Conservation (phyloP, 2,329 filamentous ascomycete genomes). For the Microascus cirrosus region DNA sequence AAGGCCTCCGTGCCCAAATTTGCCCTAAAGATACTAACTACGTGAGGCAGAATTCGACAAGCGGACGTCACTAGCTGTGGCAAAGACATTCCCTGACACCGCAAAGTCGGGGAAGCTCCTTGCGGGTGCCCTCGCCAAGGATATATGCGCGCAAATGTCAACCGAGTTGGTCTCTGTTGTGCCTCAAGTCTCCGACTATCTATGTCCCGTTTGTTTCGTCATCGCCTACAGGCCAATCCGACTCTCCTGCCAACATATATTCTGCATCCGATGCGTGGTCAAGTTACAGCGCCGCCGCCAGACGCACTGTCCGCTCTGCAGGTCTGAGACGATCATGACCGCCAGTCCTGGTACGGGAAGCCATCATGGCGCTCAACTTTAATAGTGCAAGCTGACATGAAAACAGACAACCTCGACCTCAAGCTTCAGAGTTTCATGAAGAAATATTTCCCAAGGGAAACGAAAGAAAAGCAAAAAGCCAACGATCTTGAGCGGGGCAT, state of each 20-base stretch:
- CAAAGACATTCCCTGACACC: slow-evolving; percentile 47
- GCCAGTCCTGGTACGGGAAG: slow-evolving; percentile 49
- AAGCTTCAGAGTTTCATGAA: slow-evolving; percentile 59
- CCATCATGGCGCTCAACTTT: background rate
- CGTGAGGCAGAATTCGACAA: slow-evolving; percentile 65
- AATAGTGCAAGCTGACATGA: background rate
- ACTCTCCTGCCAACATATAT: slow-evolving; percentile 63
- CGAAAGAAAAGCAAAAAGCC: slow-evolving; percentile 54
- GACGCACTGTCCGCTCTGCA: slow-evolving; percentile 64
- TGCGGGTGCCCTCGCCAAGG: slow-evolving; percentile 58
- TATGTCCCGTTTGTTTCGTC: slow-evolving; percentile 68
- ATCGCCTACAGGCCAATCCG: slow-evolving; percentile 76
- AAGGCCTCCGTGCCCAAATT: background rate
- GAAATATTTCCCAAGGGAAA: slow-evolving; percentile 64
- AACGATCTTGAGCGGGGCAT: slow-evolving; percentile 68
- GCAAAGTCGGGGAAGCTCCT: slow-evolving; percentile 51
- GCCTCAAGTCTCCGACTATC: slow-evolving; percentile 75
- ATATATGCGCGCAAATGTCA: slow-evolving; percentile 64
- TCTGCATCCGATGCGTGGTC: slow-evolving; percentile 76
- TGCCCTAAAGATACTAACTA: background rate
- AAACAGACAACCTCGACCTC: slow-evolving; percentile 55
- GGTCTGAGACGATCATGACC: slow-evolving; percentile 57
- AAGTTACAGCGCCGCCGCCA: slow-evolving; percentile 63
- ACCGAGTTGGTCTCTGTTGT: slow-evolving; percentile 61
- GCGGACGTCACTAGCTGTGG: slow-evolving; percentile 62